Percentiles rank a stretch among this genome's conserved stretches.
These are phyloP conservation scores for Candolleomyces efflorescens DNA, from an alignment of 768 basidiomycete species.

Conservation along the genomic window DNA sequence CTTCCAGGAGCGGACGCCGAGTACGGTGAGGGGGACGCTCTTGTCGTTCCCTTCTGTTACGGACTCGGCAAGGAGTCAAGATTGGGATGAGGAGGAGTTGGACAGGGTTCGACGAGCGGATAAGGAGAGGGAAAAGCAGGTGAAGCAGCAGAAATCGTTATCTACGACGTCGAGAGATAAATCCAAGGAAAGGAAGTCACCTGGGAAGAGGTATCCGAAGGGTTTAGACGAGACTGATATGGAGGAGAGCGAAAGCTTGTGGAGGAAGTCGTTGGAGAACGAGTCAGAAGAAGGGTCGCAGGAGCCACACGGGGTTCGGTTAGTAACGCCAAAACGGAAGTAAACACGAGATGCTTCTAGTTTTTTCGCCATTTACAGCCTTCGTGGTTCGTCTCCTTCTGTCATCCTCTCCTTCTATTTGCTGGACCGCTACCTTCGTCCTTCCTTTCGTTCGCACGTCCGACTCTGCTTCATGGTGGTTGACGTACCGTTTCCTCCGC, in stretches of 20 bases:
- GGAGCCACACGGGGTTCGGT: constrained; percentile 27
- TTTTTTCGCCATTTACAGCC: too few species aligned
- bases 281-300: constrained; percentile 21
- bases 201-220: constrained; percentile 42
- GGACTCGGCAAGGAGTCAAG: constrained; percentile 41
- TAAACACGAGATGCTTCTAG: too few species aligned
- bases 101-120: constrained; percentile 13
- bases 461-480: too few species aligned
- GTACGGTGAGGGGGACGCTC: constrained; percentile 28
- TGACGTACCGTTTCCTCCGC: too few species aligned
- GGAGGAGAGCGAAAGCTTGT: constrained; percentile 60
- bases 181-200: constrained; percentile 26
- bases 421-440: too few species aligned
- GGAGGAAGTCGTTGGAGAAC: constrained; percentile 26
- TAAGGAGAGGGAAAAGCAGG: constrained; percentile 12
- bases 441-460: too few species aligned
- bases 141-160: constrained; percentile 14
- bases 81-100: constrained; percentile 33
- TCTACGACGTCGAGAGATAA: constrained; percentile 18
- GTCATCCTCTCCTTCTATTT: too few species aligned
- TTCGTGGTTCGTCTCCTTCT: too few species aligned
- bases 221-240: constrained; percentile 49
- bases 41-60: constrained; percentile 50
- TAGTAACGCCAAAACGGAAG: constrained; percentile 25
- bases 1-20: constrained; percentile 24